Conservation (phyloP, 257 asterid species). For the Lycium barbarum region DNA sequence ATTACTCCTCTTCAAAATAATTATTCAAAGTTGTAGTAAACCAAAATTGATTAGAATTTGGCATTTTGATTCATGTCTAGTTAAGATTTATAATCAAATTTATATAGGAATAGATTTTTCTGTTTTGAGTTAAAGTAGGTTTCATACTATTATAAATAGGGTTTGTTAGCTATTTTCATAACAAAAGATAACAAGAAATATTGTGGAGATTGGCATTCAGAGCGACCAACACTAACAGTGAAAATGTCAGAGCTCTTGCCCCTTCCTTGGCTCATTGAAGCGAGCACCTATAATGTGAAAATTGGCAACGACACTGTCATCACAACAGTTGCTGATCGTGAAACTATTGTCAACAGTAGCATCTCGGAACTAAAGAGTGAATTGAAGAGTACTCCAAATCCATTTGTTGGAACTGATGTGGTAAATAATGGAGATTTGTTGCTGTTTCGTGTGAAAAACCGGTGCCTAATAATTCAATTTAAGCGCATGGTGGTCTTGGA, state of each 20-base stretch:
- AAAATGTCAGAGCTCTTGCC: not conserved
- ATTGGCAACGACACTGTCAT: not conserved
- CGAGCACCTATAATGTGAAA: not conserved
- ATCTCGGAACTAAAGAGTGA: not conserved
- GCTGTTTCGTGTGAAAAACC: not conserved
- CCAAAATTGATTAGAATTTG: too few relatives aligned
- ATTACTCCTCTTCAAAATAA: too few relatives aligned
- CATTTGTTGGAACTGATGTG: not conserved
- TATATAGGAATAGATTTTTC: too few relatives aligned
- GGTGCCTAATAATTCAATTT: not conserved
- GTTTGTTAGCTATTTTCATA: too few relatives aligned
- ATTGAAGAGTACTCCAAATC: not conserved
- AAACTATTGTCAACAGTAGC: not conserved
- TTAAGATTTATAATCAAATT: too few relatives aligned
- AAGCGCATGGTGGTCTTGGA: not conserved
- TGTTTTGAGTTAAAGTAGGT: too few relatives aligned
- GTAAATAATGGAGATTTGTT: not conserved
- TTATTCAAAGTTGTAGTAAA: too few relatives aligned
- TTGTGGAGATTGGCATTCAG: too few relatives aligned
- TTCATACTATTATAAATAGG: too few relatives aligned
- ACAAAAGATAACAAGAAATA: too few relatives aligned
- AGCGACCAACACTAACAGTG: slow-evolving; percentile 21
- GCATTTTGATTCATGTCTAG: too few relatives aligned
- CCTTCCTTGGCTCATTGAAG: not conserved
- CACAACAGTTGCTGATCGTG: not conserved